Evolutionary conservation across 2,329 filamentous ascomycete species (phyloP), one percentile per base, ranked within the genome.

Genomic region (Apiospora sp.): DNA sequence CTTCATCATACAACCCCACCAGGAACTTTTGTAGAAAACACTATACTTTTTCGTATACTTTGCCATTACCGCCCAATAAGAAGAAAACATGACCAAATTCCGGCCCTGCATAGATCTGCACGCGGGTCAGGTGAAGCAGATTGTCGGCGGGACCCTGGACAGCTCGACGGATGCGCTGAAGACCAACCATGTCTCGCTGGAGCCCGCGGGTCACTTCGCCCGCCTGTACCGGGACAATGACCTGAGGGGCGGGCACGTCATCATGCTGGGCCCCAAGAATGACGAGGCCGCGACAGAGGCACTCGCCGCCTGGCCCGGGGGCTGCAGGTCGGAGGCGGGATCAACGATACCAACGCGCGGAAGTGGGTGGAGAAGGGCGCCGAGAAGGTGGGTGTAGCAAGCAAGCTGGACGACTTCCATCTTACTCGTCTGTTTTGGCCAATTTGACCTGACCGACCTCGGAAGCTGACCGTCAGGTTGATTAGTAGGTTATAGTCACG

Each of bases 81-180:
- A 70, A 69, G 14, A n/a, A 72, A 85, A 75, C 61, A 98, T 99
- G 96, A 98, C 96, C 3, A 91, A 92, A 77, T 99, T 99, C 81
- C 89, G 96, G 51, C 96, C 96, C 27, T 99, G 96, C 81, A 98
- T 99, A 83, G 96, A 99, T 84, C 90, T 99, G 71, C 96, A 99
- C 83, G 92, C 95, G n/a, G 96, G 96, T 19, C 92, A 96, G 81
- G 96, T 99, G 73, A 99, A 99, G 86, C 96, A 99, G 83, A 99
- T 99, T 78, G 95, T 99, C 54, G 96, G 96, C 77, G 96, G 96
- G 73, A 98, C 96, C 1, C 89, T 99, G 74, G 92, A 93, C 84
- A 89, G 89, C 80, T 82, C 87, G 12, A 89, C 89, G 1, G 87
- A 89, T 24, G 64, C n/a, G 72, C 88, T 98, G 72, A 93, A 94